Evolutionary conservation across 768 basidiomycete species (phyloP).

Genomic region (Mycena epipterygia): DNA sequence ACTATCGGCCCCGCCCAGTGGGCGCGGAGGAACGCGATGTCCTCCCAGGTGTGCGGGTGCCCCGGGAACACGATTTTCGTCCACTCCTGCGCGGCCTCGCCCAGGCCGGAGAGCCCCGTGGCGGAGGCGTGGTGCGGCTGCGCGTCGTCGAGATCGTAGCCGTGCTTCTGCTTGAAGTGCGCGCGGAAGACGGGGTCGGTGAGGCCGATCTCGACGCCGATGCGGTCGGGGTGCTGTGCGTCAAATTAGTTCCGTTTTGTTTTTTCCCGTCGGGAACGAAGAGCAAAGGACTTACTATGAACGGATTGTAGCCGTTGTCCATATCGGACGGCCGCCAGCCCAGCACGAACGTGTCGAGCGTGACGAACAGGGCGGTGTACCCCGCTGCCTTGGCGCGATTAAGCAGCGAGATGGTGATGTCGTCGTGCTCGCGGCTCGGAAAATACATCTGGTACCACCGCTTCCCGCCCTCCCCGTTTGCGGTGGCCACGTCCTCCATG

Average conservation of each 20-base stretch:
- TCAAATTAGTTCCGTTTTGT: too few species aligned
- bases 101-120: slow-evolving; percentile 62
- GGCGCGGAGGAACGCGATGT: slow-evolving; percentile 74
- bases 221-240: slow-evolving; percentile 67
- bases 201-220: slow-evolving; percentile 76
- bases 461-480: slow-evolving; percentile 73
- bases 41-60: slow-evolving; percentile 75
- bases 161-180: slow-evolving; percentile 54
- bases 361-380: slow-evolving; percentile 80
- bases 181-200: slow-evolving; percentile 82
- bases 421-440: slow-evolving; percentile 72
- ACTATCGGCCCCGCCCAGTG: slow-evolving; percentile 86
- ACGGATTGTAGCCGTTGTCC: slow-evolving; percentile 73
- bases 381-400: slow-evolving; percentile 74
- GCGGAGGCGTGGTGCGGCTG: slow-evolving; percentile 56
- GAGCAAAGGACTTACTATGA: too few species aligned
- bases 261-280: too few species aligned
- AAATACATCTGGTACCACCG: slow-evolving; percentile 91
- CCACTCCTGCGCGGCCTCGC: slow-evolving; percentile 63
- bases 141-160: slow-evolving; percentile 68
- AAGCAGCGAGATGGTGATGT: slow-evolving; percentile 74
- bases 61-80: slow-evolving; percentile 74
- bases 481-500: slow-evolving; percentile 82
- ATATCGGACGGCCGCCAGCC: slow-evolving; percentile 87
- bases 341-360: slow-evolving; percentile 78